phyloP scores from a whole-genome alignment of 2,329 filamentous ascomycete genomes.

The Zopfia rhizophila region DNA sequence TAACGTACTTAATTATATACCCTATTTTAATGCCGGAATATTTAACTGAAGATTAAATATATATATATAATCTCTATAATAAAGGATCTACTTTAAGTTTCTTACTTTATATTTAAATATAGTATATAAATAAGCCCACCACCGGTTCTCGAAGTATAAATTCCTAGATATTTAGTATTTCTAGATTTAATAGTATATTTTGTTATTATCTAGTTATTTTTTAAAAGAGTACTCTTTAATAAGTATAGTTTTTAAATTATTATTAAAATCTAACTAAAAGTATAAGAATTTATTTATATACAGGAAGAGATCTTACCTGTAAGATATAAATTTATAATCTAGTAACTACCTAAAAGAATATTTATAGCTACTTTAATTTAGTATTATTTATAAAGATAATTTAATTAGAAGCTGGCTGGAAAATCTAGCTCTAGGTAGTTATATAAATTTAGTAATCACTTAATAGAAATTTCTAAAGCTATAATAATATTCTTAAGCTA shows the following conservation, averaged over 20 bases:
- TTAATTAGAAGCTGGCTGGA: conserved; percentile 14
- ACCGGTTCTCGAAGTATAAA: conserved; percentile 27
- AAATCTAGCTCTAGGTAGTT: conserved; percentile 19
- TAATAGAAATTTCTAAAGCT: conserved; percentile 13
- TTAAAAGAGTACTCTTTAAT: conserved; percentile 23
- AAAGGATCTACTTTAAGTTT: conserved; percentile 37
- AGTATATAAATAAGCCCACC: conserved; percentile 35
- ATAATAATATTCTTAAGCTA: conserved; percentile 32
- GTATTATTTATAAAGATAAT: conserved; percentile 15
- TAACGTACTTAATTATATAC: conserved; percentile 42
- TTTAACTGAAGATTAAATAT: conserved; percentile 41
- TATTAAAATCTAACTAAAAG: conserved; percentile 18
- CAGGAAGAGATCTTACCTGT: conserved; percentile 12
- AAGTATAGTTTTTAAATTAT: conserved; percentile 19
- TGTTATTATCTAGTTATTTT: conserved; percentile 19
- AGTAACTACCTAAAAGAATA: conserved; percentile 7
- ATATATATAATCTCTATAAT: conserved; percentile 31
- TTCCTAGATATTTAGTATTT: conserved; percentile 27
- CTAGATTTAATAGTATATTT: conserved; percentile 29
- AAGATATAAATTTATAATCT: conserved; percentile 15
- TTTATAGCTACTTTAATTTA: conserved; percentile 12
- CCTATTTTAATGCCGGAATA: conserved; percentile 40
- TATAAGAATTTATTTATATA: conserved; percentile 13
- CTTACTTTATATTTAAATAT: conserved; percentile 29
- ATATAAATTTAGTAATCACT: conserved; percentile 15